A percentile compares a stretch with the other conserved stretches of the same genome.
Conservation (phyloP, 306 rosid species). For the Casuarina glauca region DNA sequence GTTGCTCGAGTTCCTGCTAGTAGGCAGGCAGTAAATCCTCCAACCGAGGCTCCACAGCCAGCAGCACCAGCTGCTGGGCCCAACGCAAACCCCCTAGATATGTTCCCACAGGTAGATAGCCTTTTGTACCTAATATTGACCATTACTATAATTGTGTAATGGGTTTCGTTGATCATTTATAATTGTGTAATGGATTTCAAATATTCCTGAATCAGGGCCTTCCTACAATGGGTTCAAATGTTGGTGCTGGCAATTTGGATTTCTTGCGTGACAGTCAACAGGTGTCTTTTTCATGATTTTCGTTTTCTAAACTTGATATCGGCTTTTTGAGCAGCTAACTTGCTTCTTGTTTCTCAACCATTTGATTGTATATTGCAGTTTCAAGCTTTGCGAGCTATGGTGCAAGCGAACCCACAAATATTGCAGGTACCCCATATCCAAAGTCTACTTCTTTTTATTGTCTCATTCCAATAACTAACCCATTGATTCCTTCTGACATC, state of each 20-base stretch:
- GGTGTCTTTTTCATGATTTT: conserved; percentile 31
- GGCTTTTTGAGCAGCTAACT: background rate
- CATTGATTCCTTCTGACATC: conserved; percentile 10
- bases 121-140: too few species aligned
- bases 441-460: background rate
- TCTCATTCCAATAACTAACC: background rate
- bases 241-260: conserved; percentile 77
- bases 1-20: conserved; percentile 51
- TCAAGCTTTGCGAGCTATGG: conserved; percentile 88
- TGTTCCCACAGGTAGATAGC: conserved; percentile 78
- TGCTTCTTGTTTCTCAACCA: conserved; percentile 1
- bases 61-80: conserved; percentile 68
- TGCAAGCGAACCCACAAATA: conserved; percentile 95
- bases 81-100: conserved; percentile 89
- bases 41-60: conserved; percentile 58
- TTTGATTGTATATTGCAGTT: conserved; percentile 46
- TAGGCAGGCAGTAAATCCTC: conserved; percentile 46
- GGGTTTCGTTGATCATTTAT: conserved; percentile 6
- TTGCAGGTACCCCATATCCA: conserved; percentile 63
- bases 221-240: conserved; percentile 68
- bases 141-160: conserved; percentile 6
- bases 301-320: background rate
- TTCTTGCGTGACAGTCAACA: conserved; percentile 91
- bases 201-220: conserved; percentile 60
- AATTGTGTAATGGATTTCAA: conserved; percentile 18